A percentile compares a stretch with the other conserved stretches of the same genome.
These are phyloP conservation scores for Suillus bovinus DNA, from an alignment of 768 basidiomycete species.

Conservation along the genomic window DNA sequence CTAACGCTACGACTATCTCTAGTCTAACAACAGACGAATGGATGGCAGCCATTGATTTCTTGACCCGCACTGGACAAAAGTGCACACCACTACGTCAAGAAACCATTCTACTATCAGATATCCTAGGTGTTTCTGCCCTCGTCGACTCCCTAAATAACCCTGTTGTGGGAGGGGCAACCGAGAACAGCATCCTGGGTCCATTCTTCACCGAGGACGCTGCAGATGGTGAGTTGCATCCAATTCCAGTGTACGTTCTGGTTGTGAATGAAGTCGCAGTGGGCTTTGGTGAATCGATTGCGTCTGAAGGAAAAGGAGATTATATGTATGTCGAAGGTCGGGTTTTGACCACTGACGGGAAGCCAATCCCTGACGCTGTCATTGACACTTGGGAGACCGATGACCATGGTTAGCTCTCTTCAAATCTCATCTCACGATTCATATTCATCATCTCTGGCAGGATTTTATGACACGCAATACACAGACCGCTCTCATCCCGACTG, in stretches of 20 bases:
- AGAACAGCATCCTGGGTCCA: constrained; percentile 78
- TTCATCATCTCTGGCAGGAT: constrained; percentile 14
- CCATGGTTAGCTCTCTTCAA: constrained; percentile 39
- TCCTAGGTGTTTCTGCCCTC: constrained; percentile 74
- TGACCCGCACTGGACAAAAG: constrained; percentile 73
- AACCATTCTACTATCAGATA: constrained; percentile 85
- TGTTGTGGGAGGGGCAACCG: constrained; percentile 60
- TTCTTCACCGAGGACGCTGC: constrained; percentile 80
- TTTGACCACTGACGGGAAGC: constrained; percentile 56
- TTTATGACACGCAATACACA: constrained; percentile 54
- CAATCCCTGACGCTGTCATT: constrained; percentile 63
- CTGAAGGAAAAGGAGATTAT: constrained; percentile 85
- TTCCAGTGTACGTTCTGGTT: background rate
- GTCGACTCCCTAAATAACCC: constrained; percentile 77
- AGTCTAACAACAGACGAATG: constrained; percentile 83
- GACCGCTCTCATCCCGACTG: constrained; percentile 65
- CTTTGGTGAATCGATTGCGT: constrained; percentile 76
- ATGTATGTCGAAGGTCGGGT: constrained; percentile 79
- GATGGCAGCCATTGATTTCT: constrained; percentile 77
- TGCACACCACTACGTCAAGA: constrained; percentile 74
- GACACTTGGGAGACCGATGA: constrained; percentile 87
- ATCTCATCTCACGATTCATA: constrained; percentile 34
- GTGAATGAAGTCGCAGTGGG: constrained; percentile 43
- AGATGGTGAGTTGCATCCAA: constrained; percentile 47
- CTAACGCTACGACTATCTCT: background rate